Evolutionary conservation across 2,329 filamentous ascomycete genomes (phyloP), one percentile per base, ranked within the genome.

Genomic region (Coleophoma eucalyptorum): DNA sequence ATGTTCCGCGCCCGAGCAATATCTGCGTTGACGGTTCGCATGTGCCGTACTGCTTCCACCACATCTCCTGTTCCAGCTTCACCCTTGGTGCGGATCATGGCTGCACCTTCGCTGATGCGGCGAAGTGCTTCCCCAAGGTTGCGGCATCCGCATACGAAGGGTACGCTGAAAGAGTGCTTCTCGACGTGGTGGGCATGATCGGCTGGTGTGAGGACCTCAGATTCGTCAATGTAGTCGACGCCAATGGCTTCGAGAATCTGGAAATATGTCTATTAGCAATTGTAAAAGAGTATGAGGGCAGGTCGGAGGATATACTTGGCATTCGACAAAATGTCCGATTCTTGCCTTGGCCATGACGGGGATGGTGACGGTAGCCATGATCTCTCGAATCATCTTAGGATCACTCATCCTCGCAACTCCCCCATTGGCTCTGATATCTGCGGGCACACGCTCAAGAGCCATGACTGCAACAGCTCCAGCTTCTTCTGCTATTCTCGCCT

Each of bases 311-410:
- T 67, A 49, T 72, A 83, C 80, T 79, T 89, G 93, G 76, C 92
- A 97, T 77, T 99, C 94, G 64, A 97, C 93, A 61, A 97, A 92
- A 75, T 99, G 94, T 35, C 94, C 94, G 68, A 97, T 99, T 67
- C 94, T 84, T 20, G 93, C 93, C 77, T 99, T 99, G 57, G 94
- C 94, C 94, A 99, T 97, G 71, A 99, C 94, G 62, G 94, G 94
- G 64, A 97, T 97, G 49, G 93, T 97, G 43, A 97, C 94, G 38
- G 91, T 86, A 3, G 80, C 83, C 84, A 97, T 95, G 69, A 99
- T 97, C 71, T 92, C 89, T 73, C 88, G 87, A 79, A 97, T 97
- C 82, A 97, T 89, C 62, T 80, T 76, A 2, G 94, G 94, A 74
- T 97, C 93, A 2, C 89, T 94, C 94, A 99, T 99, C 71, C 94